phyloP scores from a whole-genome alignment of 371 early-diverging fungal species.

The Mortierella sp. region DNA sequence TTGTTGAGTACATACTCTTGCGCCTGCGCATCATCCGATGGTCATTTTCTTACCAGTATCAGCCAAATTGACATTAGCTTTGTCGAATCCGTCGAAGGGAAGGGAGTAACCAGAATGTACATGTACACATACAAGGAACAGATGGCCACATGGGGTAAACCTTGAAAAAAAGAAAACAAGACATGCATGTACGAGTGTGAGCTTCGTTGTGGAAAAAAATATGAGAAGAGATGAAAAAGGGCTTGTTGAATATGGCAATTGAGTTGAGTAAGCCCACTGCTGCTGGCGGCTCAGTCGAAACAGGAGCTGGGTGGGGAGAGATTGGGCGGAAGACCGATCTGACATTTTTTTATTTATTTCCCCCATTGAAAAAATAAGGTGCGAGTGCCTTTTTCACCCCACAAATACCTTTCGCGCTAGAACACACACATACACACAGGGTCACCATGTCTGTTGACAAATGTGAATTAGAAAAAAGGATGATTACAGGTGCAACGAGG shows the following conservation, averaged over 20 bases:
- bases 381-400: neutral
- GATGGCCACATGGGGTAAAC: slow-evolving; percentile 2
- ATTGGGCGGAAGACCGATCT: neutral
- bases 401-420: neutral
- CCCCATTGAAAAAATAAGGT: slow-evolving; percentile 16
- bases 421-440: neutral
- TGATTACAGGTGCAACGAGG: too few species aligned
- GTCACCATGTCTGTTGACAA: neutral
- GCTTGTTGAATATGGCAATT: neutral
- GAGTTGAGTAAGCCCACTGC: neutral
- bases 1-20: neutral
- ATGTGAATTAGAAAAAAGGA: neutral
- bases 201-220: neutral
- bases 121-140: neutral
- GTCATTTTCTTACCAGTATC: neutral
- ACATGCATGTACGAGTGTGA: neutral
- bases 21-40: neutral
- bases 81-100: neutral
- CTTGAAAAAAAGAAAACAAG: neutral
- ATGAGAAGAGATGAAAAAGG: neutral
- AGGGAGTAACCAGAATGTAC: neutral
- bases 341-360: neutral
- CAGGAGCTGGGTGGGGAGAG: neutral
- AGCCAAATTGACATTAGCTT: neutral
- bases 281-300: neutral